These are phyloP conservation scores for Climacium dendroides DNA, from an alignment of 225 moss, liverwort and hornwort genomes.

Conservation along the genomic window DNA sequence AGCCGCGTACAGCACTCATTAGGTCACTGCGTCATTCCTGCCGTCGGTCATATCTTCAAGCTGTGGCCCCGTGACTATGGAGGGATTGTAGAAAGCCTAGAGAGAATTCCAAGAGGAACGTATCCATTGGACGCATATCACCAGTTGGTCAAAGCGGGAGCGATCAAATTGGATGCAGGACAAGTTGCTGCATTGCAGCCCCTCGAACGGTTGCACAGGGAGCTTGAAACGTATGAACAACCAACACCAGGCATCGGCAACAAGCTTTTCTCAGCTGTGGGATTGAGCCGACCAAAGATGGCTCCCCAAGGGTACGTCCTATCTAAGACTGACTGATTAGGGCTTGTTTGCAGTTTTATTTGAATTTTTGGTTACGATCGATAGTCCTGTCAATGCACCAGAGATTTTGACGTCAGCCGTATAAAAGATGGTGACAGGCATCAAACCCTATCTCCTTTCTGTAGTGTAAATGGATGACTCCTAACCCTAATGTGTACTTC, in stretches of 20 bases:
- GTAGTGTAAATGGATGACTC: not conserved
- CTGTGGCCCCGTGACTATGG: conserved; percentile 9
- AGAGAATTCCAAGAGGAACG: conserved; percentile 49
- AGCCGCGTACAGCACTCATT: conserved; percentile 5
- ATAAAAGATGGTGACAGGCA: not conserved
- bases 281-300: conserved; percentile 29
- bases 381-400: not conserved
- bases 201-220: conserved; percentile 34
- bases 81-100: conserved; percentile 36
- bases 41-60: not conserved
- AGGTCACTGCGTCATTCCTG: not conserved
- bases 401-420: not conserved
- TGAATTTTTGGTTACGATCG: not conserved
- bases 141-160: conserved; percentile 55
- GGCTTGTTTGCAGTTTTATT: not conserved
- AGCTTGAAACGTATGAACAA: conserved; percentile 36
- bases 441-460: not conserved
- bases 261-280: conserved; percentile 46
- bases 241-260: conserved; percentile 32
- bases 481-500: not conserved
- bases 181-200: conserved; percentile 45
- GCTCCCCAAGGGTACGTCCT: conserved; percentile 49
- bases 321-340: not conserved
- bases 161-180: conserved; percentile 51
- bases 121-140: conserved; percentile 66